Base-by-base conservation (phyloP, 306 rosid species). In the Hippophae gyantsensis region DNA sequence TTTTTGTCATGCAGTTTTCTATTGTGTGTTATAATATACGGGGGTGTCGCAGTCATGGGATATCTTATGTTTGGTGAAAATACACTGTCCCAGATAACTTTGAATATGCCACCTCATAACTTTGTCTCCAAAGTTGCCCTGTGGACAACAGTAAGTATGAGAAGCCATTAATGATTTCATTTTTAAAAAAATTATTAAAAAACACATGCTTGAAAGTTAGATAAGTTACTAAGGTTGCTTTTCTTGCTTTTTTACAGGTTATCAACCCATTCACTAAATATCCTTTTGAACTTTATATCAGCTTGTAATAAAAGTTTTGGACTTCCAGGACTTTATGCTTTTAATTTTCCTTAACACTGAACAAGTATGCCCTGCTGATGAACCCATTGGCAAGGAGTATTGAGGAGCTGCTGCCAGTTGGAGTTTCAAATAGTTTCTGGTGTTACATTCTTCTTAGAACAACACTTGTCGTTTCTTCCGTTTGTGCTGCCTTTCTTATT, bases 351-450 rank as follows among this genome's bases (percentile, higher is more conserved):
- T 82, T 89, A 72, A 80, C 63, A 48, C 44, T 70, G 50, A 69
- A 68, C 76, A 89, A 62, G 63, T 89, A 78, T 89, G 87, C 93
- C 9, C 74, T 89, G 68, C 40, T 78, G 75, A 81, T 89, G 89
- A 89, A 89, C 69, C 95, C 95, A 2, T 64, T 89, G 70, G 89
- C 89, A 75, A 84, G 87, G 78, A 69, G 87, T 71, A 48, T 84
- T 11, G 97, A 89, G 72, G 97, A 89, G 82, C 81, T 89, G 76
- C 79, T 86, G 18, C 89, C 95, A 0, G 25, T 58, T 14, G 42
- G 63, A 52, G 68, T 86, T 72, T 47, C 93, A 64, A 74, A 54
- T 53, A 86, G 66, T 62, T 18, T 43, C 48, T 76, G 89, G 89
- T 78, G 86, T 55, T 82, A 64, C 75, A 27, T 89, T 65, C 70